Percentiles rank a stretch among this genome's conserved stretches.
These are phyloP conservation scores for Leptographium wingfieldii DNA, from an alignment of 2,329 filamentous ascomycete genomes.

Conservation along the genomic window DNA sequence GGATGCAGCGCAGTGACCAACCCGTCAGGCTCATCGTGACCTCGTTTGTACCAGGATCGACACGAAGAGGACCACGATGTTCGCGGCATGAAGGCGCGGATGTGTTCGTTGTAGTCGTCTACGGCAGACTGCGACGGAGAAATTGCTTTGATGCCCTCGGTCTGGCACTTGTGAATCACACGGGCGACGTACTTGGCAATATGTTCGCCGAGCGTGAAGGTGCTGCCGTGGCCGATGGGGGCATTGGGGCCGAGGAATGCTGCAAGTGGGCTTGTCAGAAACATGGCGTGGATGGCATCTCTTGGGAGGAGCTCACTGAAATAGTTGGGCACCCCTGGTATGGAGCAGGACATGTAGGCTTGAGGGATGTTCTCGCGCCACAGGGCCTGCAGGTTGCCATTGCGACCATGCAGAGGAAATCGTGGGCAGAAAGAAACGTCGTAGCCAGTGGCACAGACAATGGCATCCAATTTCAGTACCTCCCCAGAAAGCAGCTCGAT, in stretches of 20 bases:
- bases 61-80: constrained; percentile 36
- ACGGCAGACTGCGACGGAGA: constrained; percentile 32
- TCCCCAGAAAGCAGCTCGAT: constrained; percentile 34
- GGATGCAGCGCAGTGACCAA: constrained; percentile 38
- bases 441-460: constrained; percentile 47
- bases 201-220: constrained; percentile 38
- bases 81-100: constrained; percentile 37
- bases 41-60: constrained; percentile 40
- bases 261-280: constrained; percentile 12
- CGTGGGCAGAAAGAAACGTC: constrained; percentile 39
- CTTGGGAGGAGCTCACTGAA: constrained; percentile 28
- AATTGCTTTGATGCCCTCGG: constrained; percentile 34
- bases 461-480: constrained; percentile 37
- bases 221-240: constrained; percentile 36
- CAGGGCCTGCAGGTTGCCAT: constrained; percentile 37
- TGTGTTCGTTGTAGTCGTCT: constrained; percentile 37
- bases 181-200: constrained; percentile 38
- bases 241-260: constrained; percentile 39
- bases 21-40: constrained; percentile 24
- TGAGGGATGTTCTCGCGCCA: constrained; percentile 31
- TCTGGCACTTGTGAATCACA: constrained; percentile 36
- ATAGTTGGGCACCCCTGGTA: constrained; percentile 40
- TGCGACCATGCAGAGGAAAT: constrained; percentile 35
- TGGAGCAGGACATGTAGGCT: constrained; percentile 42
- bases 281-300: not conserved